Percentiles rank a stretch among this genome's conserved stretches.
Conservation (phyloP, 805 yeast species). For the Teunomyces gatunensis region DNA sequence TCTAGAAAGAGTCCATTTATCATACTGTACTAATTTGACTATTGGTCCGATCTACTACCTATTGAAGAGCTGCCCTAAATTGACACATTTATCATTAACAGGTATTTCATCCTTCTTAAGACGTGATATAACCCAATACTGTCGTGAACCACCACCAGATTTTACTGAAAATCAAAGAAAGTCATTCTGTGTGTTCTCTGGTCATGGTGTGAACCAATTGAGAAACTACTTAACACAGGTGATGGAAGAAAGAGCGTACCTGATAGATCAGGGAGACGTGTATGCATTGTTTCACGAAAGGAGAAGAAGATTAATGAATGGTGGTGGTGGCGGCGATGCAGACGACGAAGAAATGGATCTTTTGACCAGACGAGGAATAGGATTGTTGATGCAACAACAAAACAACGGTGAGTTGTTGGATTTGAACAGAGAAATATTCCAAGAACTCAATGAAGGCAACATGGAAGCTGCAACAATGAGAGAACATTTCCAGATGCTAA, state of each 20-base stretch:
- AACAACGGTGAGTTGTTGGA: slow-evolving; percentile 22
- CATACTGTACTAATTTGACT: slow-evolving; percentile 82
- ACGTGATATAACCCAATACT: slow-evolving; percentile 77
- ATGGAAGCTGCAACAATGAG: slow-evolving; percentile 33
- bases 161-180: slow-evolving; percentile 83
- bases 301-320: slow-evolving; percentile 23
- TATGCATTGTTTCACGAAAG: slow-evolving; percentile 28
- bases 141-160: slow-evolving; percentile 91
- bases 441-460: slow-evolving; percentile 28
- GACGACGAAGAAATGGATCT: slow-evolving; percentile 23
- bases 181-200: slow-evolving; percentile 90
- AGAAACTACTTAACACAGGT: slow-evolving; percentile 61
- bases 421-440: slow-evolving; percentile 30
- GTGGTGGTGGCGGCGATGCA: slow-evolving; percentile 14
- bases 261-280: slow-evolving; percentile 31
- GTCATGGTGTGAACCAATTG: slow-evolving; percentile 77
- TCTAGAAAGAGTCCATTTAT: slow-evolving; percentile 87
- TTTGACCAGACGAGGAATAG: slow-evolving; percentile 20
- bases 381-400: slow-evolving; percentile 9
- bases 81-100: slow-evolving; percentile 88
- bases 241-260: slow-evolving; percentile 35
- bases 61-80: slow-evolving; percentile 74
- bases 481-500: slow-evolving; percentile 28
- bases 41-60: slow-evolving; percentile 74
- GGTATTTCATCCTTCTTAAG: slow-evolving; percentile 90